Evolutionary conservation across 1,284 basidiomycete species (phyloP).

Genomic region (Mycena sp.): DNA sequence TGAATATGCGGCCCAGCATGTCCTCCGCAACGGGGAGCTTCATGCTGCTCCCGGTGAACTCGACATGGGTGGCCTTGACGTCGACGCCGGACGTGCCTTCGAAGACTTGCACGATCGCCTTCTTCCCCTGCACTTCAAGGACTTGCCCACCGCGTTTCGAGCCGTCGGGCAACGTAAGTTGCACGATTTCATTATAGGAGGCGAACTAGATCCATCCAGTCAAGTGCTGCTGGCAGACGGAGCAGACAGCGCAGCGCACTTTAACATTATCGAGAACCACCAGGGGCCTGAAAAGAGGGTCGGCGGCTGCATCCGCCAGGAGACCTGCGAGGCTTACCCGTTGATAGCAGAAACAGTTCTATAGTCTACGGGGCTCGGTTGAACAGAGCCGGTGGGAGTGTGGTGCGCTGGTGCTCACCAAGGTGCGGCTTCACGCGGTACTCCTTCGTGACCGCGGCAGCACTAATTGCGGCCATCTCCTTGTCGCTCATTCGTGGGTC

Average conservation of each 20-base stretch:
- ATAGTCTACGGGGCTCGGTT: conserved; percentile 73
- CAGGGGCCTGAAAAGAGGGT: conserved; percentile 70
- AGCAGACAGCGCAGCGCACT: conserved; percentile 54
- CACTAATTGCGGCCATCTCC: conserved; percentile 86
- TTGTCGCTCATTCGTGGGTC: conserved; percentile 74
- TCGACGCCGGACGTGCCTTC: conserved; percentile 99
- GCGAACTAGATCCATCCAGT: conserved; percentile 74
- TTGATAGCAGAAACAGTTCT: conserved; percentile 97
- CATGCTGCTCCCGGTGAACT: conserved; percentile 99
- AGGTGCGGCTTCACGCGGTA: conserved; percentile 91
- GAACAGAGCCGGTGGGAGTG: conserved; percentile 18
- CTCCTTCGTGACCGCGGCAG: conserved; percentile 86
- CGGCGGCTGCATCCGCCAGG: conserved; percentile 21
- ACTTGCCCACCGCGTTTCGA: conserved; percentile 97
- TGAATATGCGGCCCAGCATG: conserved; percentile 99
- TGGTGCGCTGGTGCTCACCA: conserved; percentile 60
- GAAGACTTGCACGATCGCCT: conserved; percentile 99
- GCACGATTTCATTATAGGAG: conserved; percentile 99
- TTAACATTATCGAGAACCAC: conserved; percentile 99
- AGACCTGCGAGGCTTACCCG: conserved; percentile 67
- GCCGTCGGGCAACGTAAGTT: conserved; percentile 96
- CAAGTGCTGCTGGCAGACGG: neutral
- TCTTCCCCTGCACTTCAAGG: conserved; percentile 98
- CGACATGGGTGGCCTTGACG: conserved; percentile 96
- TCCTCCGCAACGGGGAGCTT: conserved; percentile 99